Base-by-base conservation (phyloP, 176 grass and related monocot species). In the Raddia guianensis region DNA sequence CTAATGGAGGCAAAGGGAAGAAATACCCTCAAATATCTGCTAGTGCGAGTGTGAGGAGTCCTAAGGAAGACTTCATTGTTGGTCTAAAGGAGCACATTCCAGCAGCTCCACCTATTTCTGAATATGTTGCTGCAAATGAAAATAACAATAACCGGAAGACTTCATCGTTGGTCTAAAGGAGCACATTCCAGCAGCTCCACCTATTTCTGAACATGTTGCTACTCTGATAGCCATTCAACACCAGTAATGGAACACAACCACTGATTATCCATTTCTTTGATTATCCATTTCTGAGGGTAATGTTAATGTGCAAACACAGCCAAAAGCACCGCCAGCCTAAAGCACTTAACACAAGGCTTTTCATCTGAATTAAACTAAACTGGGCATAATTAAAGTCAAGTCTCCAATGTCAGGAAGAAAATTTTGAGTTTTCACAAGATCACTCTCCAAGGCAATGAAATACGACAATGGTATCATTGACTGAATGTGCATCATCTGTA, bases 211-310 rank as follows among this genome's bases (percentile, higher is more conserved):
- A 27, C 27, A 27, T 27, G 27, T 27, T 27, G 27, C 27, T 27
- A 78, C 58, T 80, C 78, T 34, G 73, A 88, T 70, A 79, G 34
- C 82, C 74, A 51, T 73, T 89, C 88, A 80, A 68, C 74, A 82
- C 77, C 55, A 84, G 71, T 56, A 73, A 62, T 52, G 82, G 71
- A 69, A 78, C 43, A 35, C 27, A 27, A 27, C 1, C 27, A 27
- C 27, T 27, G 27, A 27, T 27, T 27, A 27, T 27, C 27, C 27
- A 27, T 27, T 27, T 27, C 27, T 27, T 27, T 45, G 79, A 87
- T 55, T 72, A 89, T 66, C 76, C 87, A 21, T 95, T 91, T 88
- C 63, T 93, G 63, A 85, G 72, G 53, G 73, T 88, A 79, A 88
- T 45, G 62, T 68, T 57, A 86, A 81, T 83, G 63, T 86, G 58